Evolutionary conservation across 2,329 filamentous ascomycete species (phyloP).

Genomic region (Cryphonectria radicalis): DNA sequence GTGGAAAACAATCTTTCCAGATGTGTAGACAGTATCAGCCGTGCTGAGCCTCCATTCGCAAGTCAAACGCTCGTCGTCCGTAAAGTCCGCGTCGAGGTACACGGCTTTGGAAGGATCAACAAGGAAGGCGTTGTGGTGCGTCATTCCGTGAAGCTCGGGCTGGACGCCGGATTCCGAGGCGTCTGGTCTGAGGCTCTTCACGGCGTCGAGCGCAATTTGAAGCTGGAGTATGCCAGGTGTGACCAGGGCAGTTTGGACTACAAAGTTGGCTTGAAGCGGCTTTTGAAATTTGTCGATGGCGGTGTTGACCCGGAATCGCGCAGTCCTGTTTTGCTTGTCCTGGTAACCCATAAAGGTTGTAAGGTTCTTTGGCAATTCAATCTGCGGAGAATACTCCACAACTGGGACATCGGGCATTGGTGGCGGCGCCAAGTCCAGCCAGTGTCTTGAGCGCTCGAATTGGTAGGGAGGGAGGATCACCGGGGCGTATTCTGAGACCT

Average conservation of each 20-base stretch:
- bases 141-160: neutral
- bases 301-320: slow-evolving; percentile 49
- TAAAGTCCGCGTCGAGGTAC: slow-evolving; percentile 9
- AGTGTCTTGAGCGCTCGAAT: slow-evolving; percentile 40
- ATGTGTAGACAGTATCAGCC: neutral
- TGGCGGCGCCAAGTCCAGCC: slow-evolving; percentile 32
- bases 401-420: slow-evolving; percentile 21
- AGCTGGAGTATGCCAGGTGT: neutral
- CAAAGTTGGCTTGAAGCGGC: slow-evolving; percentile 43
- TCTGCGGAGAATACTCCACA: slow-evolving; percentile 4
- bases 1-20: neutral
- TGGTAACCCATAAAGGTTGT: slow-evolving; percentile 29
- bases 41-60: slow-evolving; percentile 15
- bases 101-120: slow-evolving; percentile 40
- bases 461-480: slow-evolving; percentile 48
- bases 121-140: neutral
- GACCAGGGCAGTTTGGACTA: slow-evolving; percentile 39
- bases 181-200: neutral
- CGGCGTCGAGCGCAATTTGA: neutral
- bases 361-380: neutral
- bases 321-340: slow-evolving; percentile 25
- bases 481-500: slow-evolving; percentile 33
- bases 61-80: neutral
- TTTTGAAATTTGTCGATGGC: slow-evolving; percentile 39
- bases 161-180: neutral